These are phyloP conservation scores for Ogataea allantospora DNA, from an alignment of 805 yeast genomes.

Conservation along the genomic window DNA sequence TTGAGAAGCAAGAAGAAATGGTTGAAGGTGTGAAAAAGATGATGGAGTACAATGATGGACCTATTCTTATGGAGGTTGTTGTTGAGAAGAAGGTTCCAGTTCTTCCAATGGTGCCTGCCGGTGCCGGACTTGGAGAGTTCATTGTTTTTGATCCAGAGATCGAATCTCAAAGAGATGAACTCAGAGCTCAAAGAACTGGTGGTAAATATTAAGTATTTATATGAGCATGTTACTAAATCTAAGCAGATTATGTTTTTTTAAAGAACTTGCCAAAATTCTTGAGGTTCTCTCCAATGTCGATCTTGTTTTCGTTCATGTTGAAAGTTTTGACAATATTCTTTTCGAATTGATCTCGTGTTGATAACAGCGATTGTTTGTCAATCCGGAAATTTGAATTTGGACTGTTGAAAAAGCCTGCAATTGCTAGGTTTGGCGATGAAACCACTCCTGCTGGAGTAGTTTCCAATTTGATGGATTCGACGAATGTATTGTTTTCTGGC, in stretches of 20 bases:
- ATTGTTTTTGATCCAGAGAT: constrained; percentile 81
- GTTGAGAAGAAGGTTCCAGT: constrained; percentile 95
- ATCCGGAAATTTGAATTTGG: constrained; percentile 26
- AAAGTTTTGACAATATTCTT: constrained; percentile 45
- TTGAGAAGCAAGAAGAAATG: constrained; percentile 66
- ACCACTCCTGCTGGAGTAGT: constrained; percentile 17
- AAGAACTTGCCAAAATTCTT: constrained; percentile 60
- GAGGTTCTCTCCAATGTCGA: constrained; percentile 66
- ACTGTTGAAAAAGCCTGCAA: constrained; percentile 20
- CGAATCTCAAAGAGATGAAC: constrained; percentile 65
- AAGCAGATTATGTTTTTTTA: constrained; percentile 29
- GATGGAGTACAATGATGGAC: constrained; percentile 70
- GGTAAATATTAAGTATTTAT: constrained; percentile 53
- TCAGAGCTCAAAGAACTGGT: constrained; percentile 70
- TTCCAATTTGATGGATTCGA: constrained; percentile 27
- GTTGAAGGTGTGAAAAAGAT: constrained; percentile 59
- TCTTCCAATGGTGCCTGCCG: constrained; percentile 97
- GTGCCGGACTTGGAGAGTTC: constrained; percentile 91
- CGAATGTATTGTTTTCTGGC: constrained; percentile 28
- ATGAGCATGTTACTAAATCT: constrained; percentile 4
- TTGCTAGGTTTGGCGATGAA: constrained; percentile 16
- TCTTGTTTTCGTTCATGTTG: constrained; percentile 51
- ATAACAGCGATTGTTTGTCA: constrained; percentile 32
- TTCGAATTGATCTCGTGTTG: constrained; percentile 42
- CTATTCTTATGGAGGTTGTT: constrained; percentile 84